Evolutionary conservation across 331 rosid species (phyloP), one percentile per base, ranked within the genome.

Genomic region (Cydonia oblonga): DNA sequence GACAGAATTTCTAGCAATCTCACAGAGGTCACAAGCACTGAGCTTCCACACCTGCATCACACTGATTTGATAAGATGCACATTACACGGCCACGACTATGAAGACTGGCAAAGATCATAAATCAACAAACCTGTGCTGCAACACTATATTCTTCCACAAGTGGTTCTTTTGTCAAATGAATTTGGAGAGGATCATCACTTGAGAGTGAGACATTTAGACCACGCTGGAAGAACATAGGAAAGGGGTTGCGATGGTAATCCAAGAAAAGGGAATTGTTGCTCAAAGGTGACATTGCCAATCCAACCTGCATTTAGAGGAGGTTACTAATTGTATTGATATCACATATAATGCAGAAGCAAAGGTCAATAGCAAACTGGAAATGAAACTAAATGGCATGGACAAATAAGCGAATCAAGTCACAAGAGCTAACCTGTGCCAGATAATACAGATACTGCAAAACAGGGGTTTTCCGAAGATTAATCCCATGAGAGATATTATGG

Each of bases 1-100:
- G 30, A 90, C 97, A 54, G 96, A 88, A 76, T 90, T 88, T 84
- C 97, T 87, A 24, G 90, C 97, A 68, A 90, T 85, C 81, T 90
- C 90, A 13, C 97, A 90, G 52, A 90, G 66, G 75, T 90, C 96
- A 74, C 97, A 88, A 53, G 97, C 84, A 32, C 90, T 84, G 68
- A 90, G 89, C 83, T 88, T 90, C 97, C 96, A 90, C 16, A 90
- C 96, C 96, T 90, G 85, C 76, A 77, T 73, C 68, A 69, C 65
- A 53, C 5, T 63, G 52, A 62, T 38, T 75, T 51, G 23, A 56
- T 69, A 61, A 79, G 76, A 71, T n/a, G 62, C 59, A 64, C 19
- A 23, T 32, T 49, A 40, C 51, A 42, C 6, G 38, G 54, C 59
- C 64, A 72, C 1, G 25, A 12, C 56, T 15, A 42, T 22, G n/a